phyloP scores from a whole-genome alignment of 2,329 filamentous ascomycete genomes.

The Aspergillus sp. region DNA sequence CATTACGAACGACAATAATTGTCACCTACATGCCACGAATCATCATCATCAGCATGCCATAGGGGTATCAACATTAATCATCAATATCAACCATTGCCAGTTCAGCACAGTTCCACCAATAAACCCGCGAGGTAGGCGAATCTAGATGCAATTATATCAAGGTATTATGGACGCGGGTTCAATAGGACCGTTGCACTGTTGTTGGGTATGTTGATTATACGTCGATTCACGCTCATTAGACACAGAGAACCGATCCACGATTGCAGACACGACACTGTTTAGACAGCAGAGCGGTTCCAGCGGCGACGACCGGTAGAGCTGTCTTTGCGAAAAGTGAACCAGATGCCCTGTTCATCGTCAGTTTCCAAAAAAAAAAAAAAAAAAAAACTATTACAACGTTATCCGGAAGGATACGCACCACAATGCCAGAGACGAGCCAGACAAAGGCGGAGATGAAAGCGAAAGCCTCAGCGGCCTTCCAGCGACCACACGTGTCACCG shows the following conservation, averaged over 20 bases:
- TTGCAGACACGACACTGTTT: background rate
- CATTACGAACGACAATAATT: constrained; percentile 1
- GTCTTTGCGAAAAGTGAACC: constrained; percentile 28
- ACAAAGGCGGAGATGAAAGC: constrained; percentile 63
- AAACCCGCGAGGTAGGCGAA: no score
- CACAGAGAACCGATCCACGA: background rate
- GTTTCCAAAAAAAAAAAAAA: background rate
- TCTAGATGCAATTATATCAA: no score
- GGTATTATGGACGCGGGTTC: background rate
- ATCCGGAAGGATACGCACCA: constrained; percentile 34
- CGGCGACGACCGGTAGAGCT: constrained; percentile 3
- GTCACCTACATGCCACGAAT: constrained; percentile 1
- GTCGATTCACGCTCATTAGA: no score
- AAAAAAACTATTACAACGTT: background rate
- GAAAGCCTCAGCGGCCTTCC: constrained; percentile 66
- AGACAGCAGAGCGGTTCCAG: constrained; percentile 1
- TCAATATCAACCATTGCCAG: background rate
- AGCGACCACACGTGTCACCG: constrained; percentile 55
- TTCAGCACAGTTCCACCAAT: no score
- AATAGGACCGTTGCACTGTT: no score
- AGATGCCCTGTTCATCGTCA: constrained; percentile 24
- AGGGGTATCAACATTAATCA: constrained; percentile 1
- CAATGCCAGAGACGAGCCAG: constrained; percentile 60
- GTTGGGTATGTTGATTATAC: no score
- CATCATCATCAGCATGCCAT: background rate